These are phyloP conservation scores for Pterocarpus santalinus DNA, from an alignment of 306 rosid genomes.

Conservation along the genomic window DNA sequence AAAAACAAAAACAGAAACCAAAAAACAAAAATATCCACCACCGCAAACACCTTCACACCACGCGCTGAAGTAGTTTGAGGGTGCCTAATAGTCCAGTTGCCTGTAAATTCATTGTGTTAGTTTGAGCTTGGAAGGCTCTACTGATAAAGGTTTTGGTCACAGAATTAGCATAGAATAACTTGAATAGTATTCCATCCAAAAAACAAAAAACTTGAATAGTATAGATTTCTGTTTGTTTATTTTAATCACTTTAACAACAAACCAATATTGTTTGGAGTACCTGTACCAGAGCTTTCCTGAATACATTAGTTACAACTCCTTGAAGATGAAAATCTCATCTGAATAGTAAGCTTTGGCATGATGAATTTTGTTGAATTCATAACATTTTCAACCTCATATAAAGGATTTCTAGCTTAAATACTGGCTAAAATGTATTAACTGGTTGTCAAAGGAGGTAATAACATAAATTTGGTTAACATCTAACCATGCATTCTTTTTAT, in stretches of 20 bases:
- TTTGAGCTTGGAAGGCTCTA: too few relatives aligned
- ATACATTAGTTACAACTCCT: background rate
- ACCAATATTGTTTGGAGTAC: background rate
- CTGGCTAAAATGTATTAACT: background rate
- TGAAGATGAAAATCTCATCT: background rate
- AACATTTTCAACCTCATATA: background rate
- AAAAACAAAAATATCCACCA: too few relatives aligned
- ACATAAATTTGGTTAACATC: background rate
- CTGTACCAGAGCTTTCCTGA: background rate
- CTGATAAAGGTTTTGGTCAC: background rate
- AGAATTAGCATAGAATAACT: background rate
- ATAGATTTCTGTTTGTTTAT: background rate
- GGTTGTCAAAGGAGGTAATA: background rate
- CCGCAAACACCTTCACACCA: too few relatives aligned
- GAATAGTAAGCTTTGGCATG: background rate
- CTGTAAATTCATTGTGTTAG: too few relatives aligned
- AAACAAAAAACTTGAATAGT: too few relatives aligned
- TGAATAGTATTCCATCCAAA: background rate
- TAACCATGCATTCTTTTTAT: slow-evolving; percentile 8
- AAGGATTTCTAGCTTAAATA: background rate
- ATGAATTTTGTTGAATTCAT: background rate
- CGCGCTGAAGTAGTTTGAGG: too few relatives aligned
- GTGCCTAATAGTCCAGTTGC: too few relatives aligned
- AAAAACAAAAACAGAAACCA: too few relatives aligned
- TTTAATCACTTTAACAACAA: background rate